Base-by-base conservation (phyloP, 176 grass and related monocot species). In the Canna indica region DNA sequence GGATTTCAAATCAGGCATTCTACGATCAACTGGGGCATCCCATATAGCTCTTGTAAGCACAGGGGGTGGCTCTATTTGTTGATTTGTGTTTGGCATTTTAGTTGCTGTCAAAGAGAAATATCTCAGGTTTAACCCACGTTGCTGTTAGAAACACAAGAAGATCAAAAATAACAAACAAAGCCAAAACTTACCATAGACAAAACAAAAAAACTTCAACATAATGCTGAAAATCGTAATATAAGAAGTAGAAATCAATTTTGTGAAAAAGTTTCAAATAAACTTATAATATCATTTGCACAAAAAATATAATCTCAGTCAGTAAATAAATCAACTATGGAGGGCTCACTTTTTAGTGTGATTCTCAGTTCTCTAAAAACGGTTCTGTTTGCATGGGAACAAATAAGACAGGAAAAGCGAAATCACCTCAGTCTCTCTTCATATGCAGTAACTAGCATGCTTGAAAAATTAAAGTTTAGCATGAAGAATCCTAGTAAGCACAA, bases 11-110 rank as follows among this genome's bases (percentile, higher is more conserved):
- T 70, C 69, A 4, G 89, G 89, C 86, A 99, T 84, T 76, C 42
- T 82, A 6, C 34, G 60, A 26, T 69, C 79, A 0, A 75, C 74
- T 18, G 86, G 86, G 41, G 78, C 33, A 58, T 84, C 86, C 94
- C 90, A 99, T 75, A 93, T 88, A 38, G 80, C 73, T 59, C 81
- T 79, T 47, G 80, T 80, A 60, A 73, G 83, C 75, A 91, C 82
- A 30, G 68, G 70, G 52, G 79, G 70, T 3, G 54, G 54, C 59
- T 80, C 34, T 38, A 0, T 66, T 66, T 41, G 63, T 11, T 7
- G 35, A 15, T 12, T 38, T n/a, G n/a, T n/a, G n/a, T n/a, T n/a
- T 39, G 33, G 63, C 9, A 34, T 39, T 66, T 34, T 41, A 25
- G 63, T 24, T 38, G 35, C 63, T 66, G 35, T 66, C 35, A 66